Evolutionary conservation across 306 rosid species (phyloP), one percentile per base, ranked within the genome.

Genomic region (Corylus heterophylla): DNA sequence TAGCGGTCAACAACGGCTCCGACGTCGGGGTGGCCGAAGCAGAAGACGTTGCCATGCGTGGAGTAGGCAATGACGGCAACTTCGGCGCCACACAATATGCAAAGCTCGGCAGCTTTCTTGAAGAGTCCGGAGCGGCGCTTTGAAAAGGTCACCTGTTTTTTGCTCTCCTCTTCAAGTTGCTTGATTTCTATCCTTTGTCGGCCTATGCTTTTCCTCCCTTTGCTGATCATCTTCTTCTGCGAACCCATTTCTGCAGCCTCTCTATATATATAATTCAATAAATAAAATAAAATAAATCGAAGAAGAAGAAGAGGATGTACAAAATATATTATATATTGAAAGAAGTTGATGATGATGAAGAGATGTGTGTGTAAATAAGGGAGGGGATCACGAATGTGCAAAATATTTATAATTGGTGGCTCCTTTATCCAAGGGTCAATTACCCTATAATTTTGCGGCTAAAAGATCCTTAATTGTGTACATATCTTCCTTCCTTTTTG

Each of bases 131-230:
- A 18, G 20, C 89, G 82, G 54, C 93, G 79, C 47, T 89, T 87
- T 1, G 90, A 88, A 85, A 90, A 86, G 0, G 93, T 91, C 9
- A 88, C 90, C 54, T 90, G 90, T 74, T 83, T 83, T 84, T 74
- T 88, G 47, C 78, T 10, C 0, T 72, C 74, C 29, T 85, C 82
- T 5, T 72, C 87, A 0, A 90, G 76, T 25, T 85, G 79, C 76
- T 86, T 83, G 37, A 90, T 90, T 78, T 85, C 91, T 5, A 88
- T 88, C 83, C 74, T 90, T 74, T 82, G 87, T 0, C 91, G 81
- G 4, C 92, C 94, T 14, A 74, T 69, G 62, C 44, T 56, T 56
- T 78, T 82, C 78, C 76, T 85, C 5, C 48, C 47, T 64, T 35
- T 37, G 13, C 16, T 25, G 2, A 35, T 63, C 44, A 1, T 69